These are phyloP conservation scores for Ophiostoma pallidulum DNA, from an alignment of 2,329 filamentous ascomycete species.

Conservation along the genomic window DNA sequence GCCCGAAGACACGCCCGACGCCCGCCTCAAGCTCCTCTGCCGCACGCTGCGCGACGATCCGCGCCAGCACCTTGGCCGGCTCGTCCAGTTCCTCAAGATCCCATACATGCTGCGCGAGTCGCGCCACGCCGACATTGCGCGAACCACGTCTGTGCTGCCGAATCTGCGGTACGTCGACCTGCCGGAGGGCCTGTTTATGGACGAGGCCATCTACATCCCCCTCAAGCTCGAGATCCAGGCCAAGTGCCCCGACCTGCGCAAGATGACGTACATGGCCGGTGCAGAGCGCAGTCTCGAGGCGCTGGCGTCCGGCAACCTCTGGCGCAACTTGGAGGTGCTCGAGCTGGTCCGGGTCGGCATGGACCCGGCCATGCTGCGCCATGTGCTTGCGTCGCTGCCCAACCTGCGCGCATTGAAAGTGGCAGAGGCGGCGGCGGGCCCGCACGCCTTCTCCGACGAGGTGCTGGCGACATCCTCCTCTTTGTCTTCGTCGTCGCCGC, in stretches of 20 bases:
- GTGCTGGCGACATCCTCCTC: conserved; percentile 46
- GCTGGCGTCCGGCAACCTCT: conserved; percentile 55
- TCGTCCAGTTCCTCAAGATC: conserved; percentile 73
- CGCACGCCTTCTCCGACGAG: conserved; percentile 55
- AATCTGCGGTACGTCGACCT: conserved; percentile 85
- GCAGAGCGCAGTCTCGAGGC: conserved; percentile 68
- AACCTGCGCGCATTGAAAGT: conserved; percentile 67
- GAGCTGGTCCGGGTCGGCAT: conserved; percentile 60
- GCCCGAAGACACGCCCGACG: conserved; percentile 68
- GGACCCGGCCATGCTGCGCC: conserved; percentile 61
- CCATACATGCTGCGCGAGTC: conserved; percentile 93
- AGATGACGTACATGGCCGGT: conserved; percentile 77
- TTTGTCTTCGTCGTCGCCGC: neutral
- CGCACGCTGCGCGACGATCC: conserved; percentile 73
- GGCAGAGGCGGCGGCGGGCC: conserved; percentile 48
- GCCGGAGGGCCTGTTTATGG: conserved; percentile 76
- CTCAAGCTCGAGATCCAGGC: conserved; percentile 78
- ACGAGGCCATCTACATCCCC: conserved; percentile 64
- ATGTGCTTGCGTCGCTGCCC: conserved; percentile 58
- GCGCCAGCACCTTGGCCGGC: conserved; percentile 52
- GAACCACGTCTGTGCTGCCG: conserved; percentile 74
- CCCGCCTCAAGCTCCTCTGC: conserved; percentile 68
- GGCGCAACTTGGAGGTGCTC: conserved; percentile 62
- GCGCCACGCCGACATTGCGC: conserved; percentile 72
- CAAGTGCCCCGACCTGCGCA: conserved; percentile 72